phyloP scores from a whole-genome alignment of 1,139 yeast genomes.

The Candida labiduridarum region DNA sequence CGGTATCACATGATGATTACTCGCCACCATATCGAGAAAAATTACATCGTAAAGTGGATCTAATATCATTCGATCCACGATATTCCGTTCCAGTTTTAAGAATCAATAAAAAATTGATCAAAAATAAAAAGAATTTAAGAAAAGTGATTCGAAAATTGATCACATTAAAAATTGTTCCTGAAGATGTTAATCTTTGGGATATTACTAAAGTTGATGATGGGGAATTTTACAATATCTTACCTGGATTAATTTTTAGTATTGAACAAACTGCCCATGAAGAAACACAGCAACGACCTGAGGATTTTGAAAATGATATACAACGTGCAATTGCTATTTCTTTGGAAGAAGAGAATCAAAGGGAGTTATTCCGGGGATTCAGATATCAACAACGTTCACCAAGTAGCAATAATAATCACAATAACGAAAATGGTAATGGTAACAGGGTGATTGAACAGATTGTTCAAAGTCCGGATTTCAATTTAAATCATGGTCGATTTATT shows the following conservation, averaged over 20 bases:
- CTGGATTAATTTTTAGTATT: slow-evolving; percentile 24
- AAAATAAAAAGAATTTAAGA: slow-evolving; percentile 27
- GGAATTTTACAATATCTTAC: slow-evolving; percentile 36
- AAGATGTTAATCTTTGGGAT: slow-evolving; percentile 37
- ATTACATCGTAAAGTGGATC: slow-evolving; percentile 38
- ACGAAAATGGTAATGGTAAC: neutral
- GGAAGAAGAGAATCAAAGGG: slow-evolving; percentile 14
- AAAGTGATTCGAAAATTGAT: slow-evolving; percentile 30
- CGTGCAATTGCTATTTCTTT: slow-evolving; percentile 14
- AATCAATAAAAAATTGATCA: slow-evolving; percentile 35
- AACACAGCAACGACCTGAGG: slow-evolving; percentile 5
- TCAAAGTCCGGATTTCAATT: slow-evolving; percentile 6
- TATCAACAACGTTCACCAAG: slow-evolving; percentile 5
- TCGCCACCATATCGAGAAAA: slow-evolving; percentile 43
- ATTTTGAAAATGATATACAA: slow-evolving; percentile 12
- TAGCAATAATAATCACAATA: no score
- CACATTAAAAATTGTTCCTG: slow-evolving; percentile 34
- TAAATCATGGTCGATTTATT: slow-evolving; percentile 6
- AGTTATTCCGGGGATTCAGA: slow-evolving; percentile 14
- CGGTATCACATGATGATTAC: slow-evolving; percentile 20
- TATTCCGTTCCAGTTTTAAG: slow-evolving; percentile 39
- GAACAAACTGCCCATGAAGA: slow-evolving; percentile 9
- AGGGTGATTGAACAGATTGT: slow-evolving; percentile 8
- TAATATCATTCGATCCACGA: slow-evolving; percentile 45
- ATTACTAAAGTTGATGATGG: slow-evolving; percentile 43